Evolutionary conservation across 345 rosid genomes (phyloP).

Genomic region (Gossypium longicalyx): DNA sequence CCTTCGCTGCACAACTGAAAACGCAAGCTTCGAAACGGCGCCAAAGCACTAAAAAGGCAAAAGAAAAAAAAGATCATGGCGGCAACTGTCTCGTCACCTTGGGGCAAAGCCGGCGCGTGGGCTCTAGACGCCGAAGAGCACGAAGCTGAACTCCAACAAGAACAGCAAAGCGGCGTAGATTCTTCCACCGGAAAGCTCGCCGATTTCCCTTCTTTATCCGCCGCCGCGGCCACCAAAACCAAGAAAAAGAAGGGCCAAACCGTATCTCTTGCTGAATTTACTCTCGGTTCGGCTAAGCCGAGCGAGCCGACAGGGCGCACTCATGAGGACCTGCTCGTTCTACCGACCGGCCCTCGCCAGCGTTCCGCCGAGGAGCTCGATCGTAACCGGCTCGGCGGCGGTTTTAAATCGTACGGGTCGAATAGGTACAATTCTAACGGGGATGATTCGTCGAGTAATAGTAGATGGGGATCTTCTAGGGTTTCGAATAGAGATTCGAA

Average conservation of each 20-base stretch:
- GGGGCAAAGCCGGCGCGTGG: constrained; percentile 97
- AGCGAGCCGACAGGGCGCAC: constrained; percentile 38
- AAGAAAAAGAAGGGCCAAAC: constrained; percentile 78
- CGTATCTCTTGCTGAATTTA: constrained; percentile 62
- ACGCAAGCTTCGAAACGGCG: not conserved
- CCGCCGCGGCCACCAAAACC: constrained; percentile 64
- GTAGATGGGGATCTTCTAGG: constrained; percentile 31
- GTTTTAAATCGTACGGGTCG: constrained; percentile 50
- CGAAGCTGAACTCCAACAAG: constrained; percentile 64
- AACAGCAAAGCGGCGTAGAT: constrained; percentile 20
- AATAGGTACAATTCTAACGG: constrained; percentile 28
- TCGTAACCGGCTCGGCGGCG: constrained; percentile 67
- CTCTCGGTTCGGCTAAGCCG: constrained; percentile 30
- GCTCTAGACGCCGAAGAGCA: constrained; percentile 85
- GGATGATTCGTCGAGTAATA: constrained; percentile 45
- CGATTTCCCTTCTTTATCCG: constrained; percentile 63
- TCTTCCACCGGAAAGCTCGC: constrained; percentile 26
- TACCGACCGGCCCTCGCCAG: constrained; percentile 92
- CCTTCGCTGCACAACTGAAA: constrained; percentile 19
- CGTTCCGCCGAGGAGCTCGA: constrained; percentile 86
- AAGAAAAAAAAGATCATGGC: constrained; percentile 40
- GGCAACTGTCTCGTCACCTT: constrained; percentile 77
- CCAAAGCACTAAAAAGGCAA: not conserved
- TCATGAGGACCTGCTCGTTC: constrained; percentile 50
- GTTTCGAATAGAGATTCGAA: constrained; percentile 41